Evolutionary conservation across 768 basidiomycete genomes (phyloP), one percentile per base, ranked within the genome.

Genomic region (Mycena alexandri): DNA sequence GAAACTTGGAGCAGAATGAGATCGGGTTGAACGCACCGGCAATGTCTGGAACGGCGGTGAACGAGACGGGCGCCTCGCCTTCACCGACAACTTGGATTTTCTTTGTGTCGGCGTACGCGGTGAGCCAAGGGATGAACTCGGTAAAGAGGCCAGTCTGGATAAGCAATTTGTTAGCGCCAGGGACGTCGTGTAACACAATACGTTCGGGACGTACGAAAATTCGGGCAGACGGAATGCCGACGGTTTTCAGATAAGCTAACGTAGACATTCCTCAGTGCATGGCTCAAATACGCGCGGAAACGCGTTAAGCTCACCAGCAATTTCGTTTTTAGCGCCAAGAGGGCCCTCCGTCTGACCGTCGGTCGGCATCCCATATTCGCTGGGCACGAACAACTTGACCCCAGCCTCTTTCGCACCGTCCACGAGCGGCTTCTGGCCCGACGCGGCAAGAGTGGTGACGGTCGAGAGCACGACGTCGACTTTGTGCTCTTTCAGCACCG

Each of bases 351-450:
- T 38, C 2, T 38, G 14, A 14, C 38, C 38, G 14, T 38, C 38
- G 11, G 75, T 81, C 16, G 79, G 75, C 68, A 79, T 73, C n/a
- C 81, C 79, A 36, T 72, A 82, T 60, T 82, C 81, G 21, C 76
- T 77, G 14, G 81, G 79, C 21, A 79, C 79, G 51, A 82, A 81
- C 53, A 83, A 42, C 67, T 79, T 78, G n/a, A 82, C 79, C 1
- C 73, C 76, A 0, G 80, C 81, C 41, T 70, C 72, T 61, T 79
- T 79, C 25, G 82, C 78, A 14, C 81, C 81, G 9, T 78, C 76
- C 14, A 76, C 80, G 41, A 82, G 62, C 1, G 72, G 48, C 22
- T 53, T 64, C 56, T 80, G 79, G 7, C 67, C 69, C 2, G 61
- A 47, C 16, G 77, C 68, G 0, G 70, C 77, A 12, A 54, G 68